A percentile compares a stretch with the other conserved stretches of the same genome.
phyloP scores from a whole-genome alignment of 768 basidiomycete genomes.

The Agaricus blazei region DNA sequence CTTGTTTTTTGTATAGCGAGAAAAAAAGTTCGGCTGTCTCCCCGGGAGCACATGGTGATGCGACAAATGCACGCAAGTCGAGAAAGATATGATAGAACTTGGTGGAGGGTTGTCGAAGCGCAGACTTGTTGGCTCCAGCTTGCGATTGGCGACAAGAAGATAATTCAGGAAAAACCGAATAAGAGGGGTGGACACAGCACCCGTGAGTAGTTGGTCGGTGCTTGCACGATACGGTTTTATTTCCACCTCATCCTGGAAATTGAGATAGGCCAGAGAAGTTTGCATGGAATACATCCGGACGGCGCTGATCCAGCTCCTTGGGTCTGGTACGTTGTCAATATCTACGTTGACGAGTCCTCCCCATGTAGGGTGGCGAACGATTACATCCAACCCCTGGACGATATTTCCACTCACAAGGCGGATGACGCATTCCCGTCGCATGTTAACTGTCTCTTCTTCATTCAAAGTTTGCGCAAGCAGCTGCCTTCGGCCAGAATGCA shows the following conservation, averaged over 20 bases:
- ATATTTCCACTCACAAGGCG: conserved; percentile 87
- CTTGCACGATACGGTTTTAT: conserved; percentile 37
- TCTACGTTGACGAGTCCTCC: conserved; percentile 90
- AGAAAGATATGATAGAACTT: conserved; percentile 90
- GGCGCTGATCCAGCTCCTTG: conserved; percentile 82
- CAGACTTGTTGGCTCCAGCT: conserved; percentile 22
- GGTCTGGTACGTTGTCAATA: conserved; percentile 76
- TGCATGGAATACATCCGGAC: conserved; percentile 92
- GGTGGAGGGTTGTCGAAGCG: conserved; percentile 37
- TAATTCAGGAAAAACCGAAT: conserved; percentile 68
- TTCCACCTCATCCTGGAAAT: conserved; percentile 39
- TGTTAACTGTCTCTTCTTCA: conserved; percentile 75
- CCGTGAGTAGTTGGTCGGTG: conserved; percentile 39
- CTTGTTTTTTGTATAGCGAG: conserved; percentile 84
- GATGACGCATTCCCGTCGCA: conserved; percentile 83
- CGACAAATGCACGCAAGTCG: conserved; percentile 89
- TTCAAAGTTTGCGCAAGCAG: conserved; percentile 84
- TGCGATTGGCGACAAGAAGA: conserved; percentile 33
- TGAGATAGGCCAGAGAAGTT: conserved; percentile 72
- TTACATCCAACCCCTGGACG: conserved; percentile 88
- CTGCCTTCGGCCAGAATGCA: conserved; percentile 90
- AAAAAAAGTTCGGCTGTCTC: conserved; percentile 94
- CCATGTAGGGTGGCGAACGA: conserved; percentile 92
- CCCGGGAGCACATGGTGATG: conserved; percentile 82
- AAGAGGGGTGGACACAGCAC: conserved; percentile 56